Percentiles rank a stretch among this genome's conserved stretches.
Evolutionary conservation across 495 filamentous ascomycete species (phyloP).

Genomic region (Aspergillus biplanus): DNA sequence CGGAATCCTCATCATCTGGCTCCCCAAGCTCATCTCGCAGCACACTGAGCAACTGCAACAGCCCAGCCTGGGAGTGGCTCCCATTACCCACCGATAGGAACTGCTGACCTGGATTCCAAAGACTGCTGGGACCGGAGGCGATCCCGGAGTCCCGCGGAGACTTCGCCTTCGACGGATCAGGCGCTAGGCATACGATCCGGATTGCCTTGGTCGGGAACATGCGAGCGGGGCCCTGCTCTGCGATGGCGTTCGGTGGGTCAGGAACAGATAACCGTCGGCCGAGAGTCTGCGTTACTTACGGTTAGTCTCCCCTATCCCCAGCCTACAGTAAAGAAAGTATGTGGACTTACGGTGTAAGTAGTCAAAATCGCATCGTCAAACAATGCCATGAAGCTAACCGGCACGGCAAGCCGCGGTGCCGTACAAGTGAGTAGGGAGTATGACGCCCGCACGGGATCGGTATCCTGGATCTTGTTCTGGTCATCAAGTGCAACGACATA

Average conservation of each 20-base stretch:
- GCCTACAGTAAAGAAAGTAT: too few species aligned
- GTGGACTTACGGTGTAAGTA: conserved; percentile 39
- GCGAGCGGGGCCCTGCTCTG: conserved; percentile 30
- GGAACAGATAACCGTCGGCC: conserved; percentile 35
- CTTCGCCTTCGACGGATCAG: conserved; percentile 23
- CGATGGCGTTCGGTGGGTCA: conserved; percentile 23
- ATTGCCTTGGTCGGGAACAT: conserved; percentile 45
- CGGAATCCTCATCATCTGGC: not conserved
- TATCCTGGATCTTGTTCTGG: conserved; percentile 34
- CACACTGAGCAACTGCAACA: conserved; percentile 38
- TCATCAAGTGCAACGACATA: conserved; percentile 44
- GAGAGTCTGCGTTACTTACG: conserved; percentile 31
- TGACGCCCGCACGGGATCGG: conserved; percentile 33
- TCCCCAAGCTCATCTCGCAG: conserved; percentile 28
- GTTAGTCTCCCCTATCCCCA: conserved; percentile 16
- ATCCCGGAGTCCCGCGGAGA: conserved; percentile 6
- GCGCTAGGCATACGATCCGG: conserved; percentile 41
- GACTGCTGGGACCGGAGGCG: conserved; percentile 3
- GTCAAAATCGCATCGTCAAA: conserved; percentile 46
- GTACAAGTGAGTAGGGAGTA: conserved; percentile 43
- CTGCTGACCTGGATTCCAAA: conserved; percentile 15
- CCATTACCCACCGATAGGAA: conserved; percentile 20
- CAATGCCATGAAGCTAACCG: conserved; percentile 45
- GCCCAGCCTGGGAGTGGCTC: conserved; percentile 29
- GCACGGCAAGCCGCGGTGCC: conserved; percentile 39